Percentiles rank a stretch among this genome's conserved stretches.
Conservation (phyloP, 208 protist species). For the Acanthamoeba rhysodes region DNA sequence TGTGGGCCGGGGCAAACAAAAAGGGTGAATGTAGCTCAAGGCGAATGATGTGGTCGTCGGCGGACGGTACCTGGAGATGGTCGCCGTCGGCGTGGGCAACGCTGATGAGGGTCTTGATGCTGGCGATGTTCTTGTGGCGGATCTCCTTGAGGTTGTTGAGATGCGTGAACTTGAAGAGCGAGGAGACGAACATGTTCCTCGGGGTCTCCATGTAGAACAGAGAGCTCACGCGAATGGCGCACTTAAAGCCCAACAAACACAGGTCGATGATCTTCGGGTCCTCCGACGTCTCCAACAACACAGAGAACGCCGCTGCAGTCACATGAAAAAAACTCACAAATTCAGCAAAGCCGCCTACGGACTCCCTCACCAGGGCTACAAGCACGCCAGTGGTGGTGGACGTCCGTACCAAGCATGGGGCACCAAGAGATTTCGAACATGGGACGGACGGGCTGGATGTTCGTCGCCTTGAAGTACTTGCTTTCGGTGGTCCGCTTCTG, state of each 20-base stretch:
- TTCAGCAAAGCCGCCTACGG: background rate
- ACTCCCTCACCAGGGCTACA: background rate
- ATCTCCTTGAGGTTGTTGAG: conserved; percentile 88
- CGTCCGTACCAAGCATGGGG: conserved; percentile 83
- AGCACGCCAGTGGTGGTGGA: background rate
- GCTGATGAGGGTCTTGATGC: conserved; percentile 90
- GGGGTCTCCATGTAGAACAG: conserved; percentile 89
- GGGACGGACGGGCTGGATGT: conserved; percentile 88
- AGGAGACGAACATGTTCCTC: conserved; percentile 90
- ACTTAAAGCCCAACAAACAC: conserved; percentile 90
- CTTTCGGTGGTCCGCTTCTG: conserved; percentile 16
- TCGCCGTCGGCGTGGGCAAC: conserved; percentile 91
- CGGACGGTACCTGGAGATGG: conserved; percentile 82
- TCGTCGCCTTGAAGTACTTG: conserved; percentile 81
- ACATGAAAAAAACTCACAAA: too few relatives aligned
- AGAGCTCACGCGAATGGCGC: conserved; percentile 87
- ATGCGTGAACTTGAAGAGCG: conserved; percentile 90
- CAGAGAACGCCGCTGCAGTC: conserved; percentile 27
- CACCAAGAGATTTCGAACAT: conserved; percentile 91
- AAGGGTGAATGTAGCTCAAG: background rate
- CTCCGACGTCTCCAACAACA: conserved; percentile 86
- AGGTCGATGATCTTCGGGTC: conserved; percentile 86
- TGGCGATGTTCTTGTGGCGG: conserved; percentile 92
- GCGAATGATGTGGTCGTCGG: background rate
- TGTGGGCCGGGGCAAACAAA: background rate